Conservation (phyloP, 805 yeast species). For the Pichia eremophila region DNA sequence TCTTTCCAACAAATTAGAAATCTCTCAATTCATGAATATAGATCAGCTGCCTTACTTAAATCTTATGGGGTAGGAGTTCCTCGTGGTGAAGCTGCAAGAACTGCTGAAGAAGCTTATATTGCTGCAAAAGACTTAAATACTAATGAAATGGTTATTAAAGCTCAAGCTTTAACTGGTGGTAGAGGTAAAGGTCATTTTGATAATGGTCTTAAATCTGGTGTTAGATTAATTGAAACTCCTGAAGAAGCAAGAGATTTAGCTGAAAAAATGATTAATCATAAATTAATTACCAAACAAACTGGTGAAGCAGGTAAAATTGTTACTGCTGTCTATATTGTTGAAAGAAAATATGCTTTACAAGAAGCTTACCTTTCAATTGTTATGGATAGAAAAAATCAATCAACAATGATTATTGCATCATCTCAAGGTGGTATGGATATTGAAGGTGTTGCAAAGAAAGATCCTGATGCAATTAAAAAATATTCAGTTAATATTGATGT, state of each 20-base stretch:
- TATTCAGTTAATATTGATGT: slow-evolving; percentile 66
- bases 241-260: slow-evolving; percentile 84
- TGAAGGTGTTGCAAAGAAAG: slow-evolving; percentile 91
- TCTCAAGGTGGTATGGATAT: slow-evolving; percentile 99
- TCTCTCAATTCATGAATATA: slow-evolving; percentile 90
- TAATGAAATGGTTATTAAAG: slow-evolving; percentile 87
- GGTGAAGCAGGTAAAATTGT: slow-evolving; percentile 97
- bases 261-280: slow-evolving; percentile 82
- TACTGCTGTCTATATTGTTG: slow-evolving; percentile 91
- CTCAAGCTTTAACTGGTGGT: slow-evolving; percentile 99
- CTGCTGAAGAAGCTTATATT: slow-evolving; percentile 79
- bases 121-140: slow-evolving; percentile 70
- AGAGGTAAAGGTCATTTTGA: slow-evolving; percentile 98
- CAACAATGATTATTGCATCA: slow-evolving; percentile 90
- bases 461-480: slow-evolving; percentile 87
- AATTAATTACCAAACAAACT: slow-evolving; percentile 94
- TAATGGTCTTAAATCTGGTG: slow-evolving; percentile 94
- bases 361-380: slow-evolving; percentile 94
- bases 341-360: slow-evolving; percentile 85
- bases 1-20: slow-evolving; percentile 38
- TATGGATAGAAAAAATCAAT: slow-evolving; percentile 86
- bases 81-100: slow-evolving; percentile 80
- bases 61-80: slow-evolving; percentile 86
- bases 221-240: slow-evolving; percentile 75
- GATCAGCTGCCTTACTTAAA: slow-evolving; percentile 82